phyloP scores from a whole-genome alignment of 23 red algal genomes.

The Gracilaria caudata region DNA sequence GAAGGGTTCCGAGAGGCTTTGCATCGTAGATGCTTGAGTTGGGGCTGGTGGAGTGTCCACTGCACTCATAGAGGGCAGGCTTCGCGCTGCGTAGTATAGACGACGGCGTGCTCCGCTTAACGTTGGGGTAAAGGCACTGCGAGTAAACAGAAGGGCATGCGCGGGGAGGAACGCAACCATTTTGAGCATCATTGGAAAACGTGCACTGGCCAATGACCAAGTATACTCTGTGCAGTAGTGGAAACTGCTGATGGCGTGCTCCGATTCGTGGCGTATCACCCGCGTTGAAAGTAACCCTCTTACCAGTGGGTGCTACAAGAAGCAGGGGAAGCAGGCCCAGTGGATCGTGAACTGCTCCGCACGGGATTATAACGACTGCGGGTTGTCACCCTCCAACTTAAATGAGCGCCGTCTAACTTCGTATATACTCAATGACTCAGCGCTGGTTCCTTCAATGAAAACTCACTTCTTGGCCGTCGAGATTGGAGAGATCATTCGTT shows the following conservation, averaged over 20 bases:
- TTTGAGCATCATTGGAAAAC: neutral
- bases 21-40: neutral
- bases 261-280: neutral
- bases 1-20: neutral
- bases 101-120: neutral
- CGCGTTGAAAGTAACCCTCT: neutral
- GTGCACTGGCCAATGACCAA: neutral
- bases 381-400: too few relatives aligned
- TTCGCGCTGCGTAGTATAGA: neutral
- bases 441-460: neutral
- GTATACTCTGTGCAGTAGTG: neutral
- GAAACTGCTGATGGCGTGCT: slow-evolving; percentile 8
- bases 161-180: slow-evolving; percentile 11
- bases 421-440: neutral
- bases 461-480: neutral
- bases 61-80: slow-evolving; percentile 9
- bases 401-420: too few relatives aligned
- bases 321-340: neutral
- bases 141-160: slow-evolving; percentile 10
- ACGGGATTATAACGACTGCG: too few relatives aligned
- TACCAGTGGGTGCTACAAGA: neutral
- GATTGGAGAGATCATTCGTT: neutral
- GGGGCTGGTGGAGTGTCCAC: slow-evolving; percentile 27
- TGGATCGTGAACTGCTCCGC: neutral
- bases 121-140: neutral